Conservation (phyloP, 257 asterid species). For the Ehretia macrophylla region DNA sequence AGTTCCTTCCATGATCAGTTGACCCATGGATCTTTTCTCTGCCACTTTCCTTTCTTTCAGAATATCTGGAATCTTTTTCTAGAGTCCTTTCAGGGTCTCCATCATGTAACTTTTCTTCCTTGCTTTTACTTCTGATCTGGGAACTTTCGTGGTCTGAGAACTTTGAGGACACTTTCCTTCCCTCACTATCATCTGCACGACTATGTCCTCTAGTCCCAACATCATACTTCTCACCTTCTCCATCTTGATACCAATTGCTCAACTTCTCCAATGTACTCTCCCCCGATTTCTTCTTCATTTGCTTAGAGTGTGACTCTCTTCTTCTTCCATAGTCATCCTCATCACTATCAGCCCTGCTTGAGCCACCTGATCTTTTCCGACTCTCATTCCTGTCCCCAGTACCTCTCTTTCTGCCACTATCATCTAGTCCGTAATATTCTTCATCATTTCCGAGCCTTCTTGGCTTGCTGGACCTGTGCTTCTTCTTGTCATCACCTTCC, state of each 20-base stretch:
- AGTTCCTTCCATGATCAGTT: constrained; percentile 48
- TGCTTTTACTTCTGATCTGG: constrained; percentile 18
- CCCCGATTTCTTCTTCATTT: constrained; percentile 58
- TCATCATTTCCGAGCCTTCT: constrained; percentile 50
- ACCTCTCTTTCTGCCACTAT: constrained; percentile 58
- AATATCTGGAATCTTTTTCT: constrained; percentile 43
- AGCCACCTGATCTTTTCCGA: constrained; percentile 61
- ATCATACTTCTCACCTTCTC: constrained; percentile 61
- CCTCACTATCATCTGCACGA: constrained; percentile 51
- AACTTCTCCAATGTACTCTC: constrained; percentile 71
- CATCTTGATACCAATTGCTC: constrained; percentile 88
- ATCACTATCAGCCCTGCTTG: constrained; percentile 60
- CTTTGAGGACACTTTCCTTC: constrained; percentile 45
- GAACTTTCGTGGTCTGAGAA: constrained; percentile 37
- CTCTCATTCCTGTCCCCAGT: constrained; percentile 55
- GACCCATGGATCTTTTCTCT: constrained; percentile 54
- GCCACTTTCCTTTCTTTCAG: constrained; percentile 50
- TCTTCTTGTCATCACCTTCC: constrained; percentile 55
- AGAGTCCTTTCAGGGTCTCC: constrained; percentile 41
- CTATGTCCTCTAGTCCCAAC: constrained; percentile 45
- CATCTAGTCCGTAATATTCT: constrained; percentile 59
- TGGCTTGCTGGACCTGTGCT: constrained; percentile 50
- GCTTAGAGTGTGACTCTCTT: constrained; percentile 58
- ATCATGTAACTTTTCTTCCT: constrained; percentile 18
- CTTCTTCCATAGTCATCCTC: constrained; percentile 64